Evolutionary conservation across 495 filamentous ascomycete species (phyloP), one percentile per base, ranked within the genome.

Genomic region (Xylaria sp.): DNA sequence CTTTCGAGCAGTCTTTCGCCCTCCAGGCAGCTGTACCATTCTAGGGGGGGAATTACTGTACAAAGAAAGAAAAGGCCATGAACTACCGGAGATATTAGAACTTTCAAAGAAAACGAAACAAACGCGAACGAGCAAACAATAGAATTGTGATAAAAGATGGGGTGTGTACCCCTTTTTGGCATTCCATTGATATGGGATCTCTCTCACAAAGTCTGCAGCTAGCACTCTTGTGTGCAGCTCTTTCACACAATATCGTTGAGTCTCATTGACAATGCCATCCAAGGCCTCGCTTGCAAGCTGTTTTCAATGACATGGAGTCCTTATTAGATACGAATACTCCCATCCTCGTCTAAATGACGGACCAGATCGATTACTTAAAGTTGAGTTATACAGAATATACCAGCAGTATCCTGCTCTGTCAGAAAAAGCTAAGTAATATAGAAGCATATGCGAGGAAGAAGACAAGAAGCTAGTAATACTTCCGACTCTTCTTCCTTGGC

Each of bases 381-480:
- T 61, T 50, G 44, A 43, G 4, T 35, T 14, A 9, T 24, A 40
- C 12, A 26, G 11, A 41, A 15, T 4, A 55, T 33, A 9, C 43
- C 7, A 9, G 6, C 14, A 26, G 29, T 24, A 48, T 59, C 24
- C 52, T 5, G 14, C n/a, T 41, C 19, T 29, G 29, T 24, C 26
- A 21, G 1, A 50, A 14, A 1, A 17, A 35, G 21, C 26, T 35
- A 46, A 31, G 26, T 31, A 43, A 12, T n/a, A 41, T 44, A 41
- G 26, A 55, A 53, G 14, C 31, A 6, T 58, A 33, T 41, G 40
- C 65, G 31, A 26, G 37, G 67, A 50, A 41, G 57, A 48, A 53
- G 14, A 55, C 24, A 31, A 52, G 68, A 69, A 70, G 46, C 68
- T 41, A 35, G 58, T 52, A 55, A 55, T 63, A 19, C 67, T 63